phyloP scores from a whole-genome alignment of 805 yeast genomes.

The Myxozyma melibiosi region DNA sequence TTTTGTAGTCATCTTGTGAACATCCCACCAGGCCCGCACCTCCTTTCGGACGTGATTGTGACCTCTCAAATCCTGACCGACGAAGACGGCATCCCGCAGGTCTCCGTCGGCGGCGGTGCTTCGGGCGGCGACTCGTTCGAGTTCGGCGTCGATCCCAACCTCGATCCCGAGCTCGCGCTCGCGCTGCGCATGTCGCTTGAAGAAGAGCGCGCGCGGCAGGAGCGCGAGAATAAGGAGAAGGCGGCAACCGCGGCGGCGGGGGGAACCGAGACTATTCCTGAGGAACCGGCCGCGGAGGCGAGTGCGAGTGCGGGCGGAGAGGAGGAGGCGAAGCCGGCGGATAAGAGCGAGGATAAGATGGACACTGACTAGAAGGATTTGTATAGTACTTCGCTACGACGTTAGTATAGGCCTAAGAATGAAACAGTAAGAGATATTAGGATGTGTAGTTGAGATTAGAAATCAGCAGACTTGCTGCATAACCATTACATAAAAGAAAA shows the following conservation, averaged over 20 bases:
- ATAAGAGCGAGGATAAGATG: constrained; percentile 16
- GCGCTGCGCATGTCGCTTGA: constrained; percentile 93
- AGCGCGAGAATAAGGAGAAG: constrained; percentile 47
- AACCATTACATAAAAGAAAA: neutral
- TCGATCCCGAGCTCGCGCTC: constrained; percentile 96
- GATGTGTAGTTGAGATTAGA: neutral
- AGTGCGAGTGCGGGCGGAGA: neutral
- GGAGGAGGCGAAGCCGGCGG: neutral
- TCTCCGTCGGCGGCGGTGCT: constrained; percentile 48
- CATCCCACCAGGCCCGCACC: constrained; percentile 83
- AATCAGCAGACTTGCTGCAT: neutral
- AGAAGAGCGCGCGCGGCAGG: constrained; percentile 92
- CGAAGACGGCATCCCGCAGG: constrained; percentile 51
- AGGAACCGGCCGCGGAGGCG: constrained; percentile 24
- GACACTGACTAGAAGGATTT: constrained; percentile 27
- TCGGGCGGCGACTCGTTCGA: constrained; percentile 54
- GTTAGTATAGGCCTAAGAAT: neutral
- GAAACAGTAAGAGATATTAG: neutral
- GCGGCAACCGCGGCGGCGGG: constrained; percentile 6
- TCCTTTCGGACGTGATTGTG: constrained; percentile 78
- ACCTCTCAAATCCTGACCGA: constrained; percentile 72
- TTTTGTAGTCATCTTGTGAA: constrained; percentile 70
- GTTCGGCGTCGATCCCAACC: constrained; percentile 78
- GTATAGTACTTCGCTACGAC: too few species aligned
- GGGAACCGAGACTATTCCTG: constrained; percentile 21